Percentiles rank a stretch among this genome's conserved stretches.
These are phyloP conservation scores for Alternaria hordeiaustralica DNA, from an alignment of 2,329 filamentous ascomycete species.

Conservation along the genomic window DNA sequence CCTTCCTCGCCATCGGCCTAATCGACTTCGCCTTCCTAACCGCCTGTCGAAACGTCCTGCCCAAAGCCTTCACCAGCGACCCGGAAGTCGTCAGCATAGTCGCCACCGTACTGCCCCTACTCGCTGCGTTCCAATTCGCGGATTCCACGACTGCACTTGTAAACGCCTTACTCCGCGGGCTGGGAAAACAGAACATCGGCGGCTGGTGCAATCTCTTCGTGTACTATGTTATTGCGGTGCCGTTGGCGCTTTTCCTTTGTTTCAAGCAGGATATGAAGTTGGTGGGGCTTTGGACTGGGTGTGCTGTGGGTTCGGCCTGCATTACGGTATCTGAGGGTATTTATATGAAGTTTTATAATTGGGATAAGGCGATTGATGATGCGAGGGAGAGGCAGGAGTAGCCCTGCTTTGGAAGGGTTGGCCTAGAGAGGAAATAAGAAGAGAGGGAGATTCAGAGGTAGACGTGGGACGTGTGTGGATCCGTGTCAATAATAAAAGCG, in stretches of 20 bases:
- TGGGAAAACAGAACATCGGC: constrained; percentile 49
- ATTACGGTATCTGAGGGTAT: constrained; percentile 44
- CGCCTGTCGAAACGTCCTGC: constrained; percentile 39
- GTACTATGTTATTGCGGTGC: constrained; percentile 49
- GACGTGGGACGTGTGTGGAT: neutral
- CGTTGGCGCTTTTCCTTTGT: constrained; percentile 45
- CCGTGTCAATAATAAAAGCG: neutral
- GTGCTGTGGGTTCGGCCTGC: constrained; percentile 41
- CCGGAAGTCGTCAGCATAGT: constrained; percentile 44
- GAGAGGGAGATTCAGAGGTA: neutral
- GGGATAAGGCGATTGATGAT: constrained; percentile 41
- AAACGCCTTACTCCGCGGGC: constrained; percentile 46
- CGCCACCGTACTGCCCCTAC: constrained; percentile 41
- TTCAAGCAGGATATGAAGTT: constrained; percentile 46
- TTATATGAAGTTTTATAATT: constrained; percentile 40
- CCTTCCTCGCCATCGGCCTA: constrained; percentile 46
- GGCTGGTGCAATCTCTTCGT: constrained; percentile 49
- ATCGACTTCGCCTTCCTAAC: constrained; percentile 44
- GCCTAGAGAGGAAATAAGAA: neutral
- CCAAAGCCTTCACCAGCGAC: constrained; percentile 45
- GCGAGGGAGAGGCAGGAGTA: constrained; percentile 38
- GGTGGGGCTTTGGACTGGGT: constrained; percentile 47
- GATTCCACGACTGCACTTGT: constrained; percentile 47
- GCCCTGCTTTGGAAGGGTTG: neutral
- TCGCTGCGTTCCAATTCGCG: constrained; percentile 49